A percentile compares a stretch with the other conserved stretches of the same genome.
These are phyloP conservation scores for Globisporangium megalacanthum DNA, from an alignment of 352 stramenopile species.

Conservation along the genomic window DNA sequence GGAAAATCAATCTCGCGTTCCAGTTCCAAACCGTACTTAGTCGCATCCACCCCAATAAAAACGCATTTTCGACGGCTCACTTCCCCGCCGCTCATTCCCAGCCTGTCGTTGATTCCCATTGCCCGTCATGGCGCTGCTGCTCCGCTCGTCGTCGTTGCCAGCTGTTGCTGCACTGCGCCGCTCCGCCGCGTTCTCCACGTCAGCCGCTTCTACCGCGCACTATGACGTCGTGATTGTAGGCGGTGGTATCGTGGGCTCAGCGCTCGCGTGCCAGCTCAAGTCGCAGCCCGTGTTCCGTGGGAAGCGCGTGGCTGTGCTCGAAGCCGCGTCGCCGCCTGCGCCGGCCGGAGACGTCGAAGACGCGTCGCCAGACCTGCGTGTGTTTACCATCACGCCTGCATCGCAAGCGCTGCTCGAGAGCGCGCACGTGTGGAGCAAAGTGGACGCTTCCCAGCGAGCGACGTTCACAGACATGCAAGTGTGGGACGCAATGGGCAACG, in stretches of 20 bases:
- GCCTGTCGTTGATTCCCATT: no score
- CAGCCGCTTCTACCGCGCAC: constrained; percentile 23
- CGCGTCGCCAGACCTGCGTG: constrained; percentile 77
- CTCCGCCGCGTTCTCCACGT: background rate
- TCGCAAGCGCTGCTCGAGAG: constrained; percentile 76
- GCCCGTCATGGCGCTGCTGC: background rate
- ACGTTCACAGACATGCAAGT: constrained; percentile 89
- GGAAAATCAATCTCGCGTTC: background rate
- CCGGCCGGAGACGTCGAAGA: constrained; percentile 37
- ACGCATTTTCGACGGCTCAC: background rate
- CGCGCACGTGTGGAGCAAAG: constrained; percentile 73
- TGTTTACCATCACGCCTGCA: constrained; percentile 88
- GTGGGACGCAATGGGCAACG: constrained; percentile 87
- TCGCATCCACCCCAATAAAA: background rate
- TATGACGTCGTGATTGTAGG: constrained; percentile 84
- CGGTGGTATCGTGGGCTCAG: constrained; percentile 77
- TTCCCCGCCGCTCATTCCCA: background rate
- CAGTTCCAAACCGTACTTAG: background rate
- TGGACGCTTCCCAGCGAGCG: constrained; percentile 45
- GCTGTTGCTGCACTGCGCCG: background rate
- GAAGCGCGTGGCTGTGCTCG: constrained; percentile 76
- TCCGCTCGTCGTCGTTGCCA: background rate
- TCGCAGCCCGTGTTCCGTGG: constrained; percentile 68
- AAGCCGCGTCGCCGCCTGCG: constrained; percentile 38
- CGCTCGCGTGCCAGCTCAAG: constrained; percentile 79